Percentiles rank a stretch among this genome's conserved stretches.
Evolutionary conservation across 176 grass and related monocot species (phyloP).

Genomic region (Zoysia pacifica): DNA sequence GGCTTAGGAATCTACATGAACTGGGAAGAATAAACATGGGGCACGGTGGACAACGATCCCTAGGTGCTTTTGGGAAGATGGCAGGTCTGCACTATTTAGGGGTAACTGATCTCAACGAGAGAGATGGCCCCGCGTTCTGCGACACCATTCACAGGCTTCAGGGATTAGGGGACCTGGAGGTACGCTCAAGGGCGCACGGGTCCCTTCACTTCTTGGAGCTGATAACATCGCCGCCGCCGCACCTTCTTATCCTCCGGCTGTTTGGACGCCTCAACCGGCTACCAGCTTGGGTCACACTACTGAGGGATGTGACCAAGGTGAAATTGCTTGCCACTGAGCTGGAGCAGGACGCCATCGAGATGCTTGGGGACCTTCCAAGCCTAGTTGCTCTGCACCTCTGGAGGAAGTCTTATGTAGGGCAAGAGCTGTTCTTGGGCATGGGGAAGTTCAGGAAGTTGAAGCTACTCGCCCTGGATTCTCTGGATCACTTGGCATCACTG

Average conservation of each 20-base stretch:
- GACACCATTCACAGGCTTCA: constrained; percentile 1
- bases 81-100: not conserved
- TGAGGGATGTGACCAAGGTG: constrained; percentile 28
- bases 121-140: constrained; percentile 1
- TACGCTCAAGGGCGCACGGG: not conserved
- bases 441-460: constrained; percentile 8
- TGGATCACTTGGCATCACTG: not conserved
- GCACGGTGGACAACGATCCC: not conserved
- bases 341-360: not conserved
- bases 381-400: not conserved
- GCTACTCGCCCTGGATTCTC: not conserved
- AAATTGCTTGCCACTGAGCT: not conserved
- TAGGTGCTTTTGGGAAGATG: not conserved
- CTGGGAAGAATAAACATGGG: constrained; percentile 11
- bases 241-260: constrained; percentile 7
- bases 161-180: not conserved
- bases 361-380: constrained; percentile 3
- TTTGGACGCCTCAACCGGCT: not conserved
- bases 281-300: not conserved
- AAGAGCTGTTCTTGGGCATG: not conserved
- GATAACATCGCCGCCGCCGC: not conserved
- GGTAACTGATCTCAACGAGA: not conserved
- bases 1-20: not conserved
- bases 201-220: constrained; percentile 1
- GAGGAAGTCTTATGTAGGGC: not conserved